A percentile compares a stretch with the other conserved stretches of the same genome.
Evolutionary conservation across 2,329 filamentous ascomycete genomes (phyloP).

Genomic region (Sclerotinia sclerotiorum): DNA sequence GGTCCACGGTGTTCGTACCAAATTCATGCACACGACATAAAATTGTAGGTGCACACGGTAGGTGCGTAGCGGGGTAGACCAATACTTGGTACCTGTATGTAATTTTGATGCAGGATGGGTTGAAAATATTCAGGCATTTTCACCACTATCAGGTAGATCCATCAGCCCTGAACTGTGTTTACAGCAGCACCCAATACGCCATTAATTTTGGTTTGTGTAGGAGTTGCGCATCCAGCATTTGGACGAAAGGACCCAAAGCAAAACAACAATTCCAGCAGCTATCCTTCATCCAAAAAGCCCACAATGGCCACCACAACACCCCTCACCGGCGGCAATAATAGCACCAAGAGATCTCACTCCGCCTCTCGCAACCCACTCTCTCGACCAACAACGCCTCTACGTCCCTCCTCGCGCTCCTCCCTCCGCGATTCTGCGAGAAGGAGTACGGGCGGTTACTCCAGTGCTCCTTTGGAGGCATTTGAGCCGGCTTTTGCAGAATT

Average conservation of each 20-base stretch:
- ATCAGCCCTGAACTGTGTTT: not conserved
- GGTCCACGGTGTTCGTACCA: not conserved
- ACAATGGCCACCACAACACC: slow-evolving; percentile 37
- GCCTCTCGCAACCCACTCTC: slow-evolving; percentile 40
- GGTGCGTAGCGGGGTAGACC: not conserved
- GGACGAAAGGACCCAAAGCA: not conserved
- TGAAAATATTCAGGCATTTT: not conserved
- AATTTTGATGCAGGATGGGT: not conserved
- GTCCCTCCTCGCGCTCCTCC: slow-evolving; percentile 84
- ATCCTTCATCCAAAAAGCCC: not conserved
- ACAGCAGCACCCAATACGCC: not conserved
- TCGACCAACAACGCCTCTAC: slow-evolving; percentile 83
- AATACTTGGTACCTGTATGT: not conserved
- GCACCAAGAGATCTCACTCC: slow-evolving; percentile 37
- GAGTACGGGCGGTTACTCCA: slow-evolving; percentile 51
- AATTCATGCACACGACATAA: not conserved
- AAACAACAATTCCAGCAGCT: not conserved
- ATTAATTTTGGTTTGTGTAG: not conserved
- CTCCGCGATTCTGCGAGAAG: slow-evolving; percentile 68
- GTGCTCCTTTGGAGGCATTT: slow-evolving; percentile 74
- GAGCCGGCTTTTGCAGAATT: slow-evolving; percentile 93
- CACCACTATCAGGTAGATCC: not conserved
- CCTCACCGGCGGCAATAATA: slow-evolving; percentile 35
- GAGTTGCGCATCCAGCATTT: not conserved
- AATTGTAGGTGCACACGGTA: not conserved